Evolutionary conservation across 2,329 filamentous ascomycete species (phyloP).

Genomic region (Didymosphaeria variabile): DNA sequence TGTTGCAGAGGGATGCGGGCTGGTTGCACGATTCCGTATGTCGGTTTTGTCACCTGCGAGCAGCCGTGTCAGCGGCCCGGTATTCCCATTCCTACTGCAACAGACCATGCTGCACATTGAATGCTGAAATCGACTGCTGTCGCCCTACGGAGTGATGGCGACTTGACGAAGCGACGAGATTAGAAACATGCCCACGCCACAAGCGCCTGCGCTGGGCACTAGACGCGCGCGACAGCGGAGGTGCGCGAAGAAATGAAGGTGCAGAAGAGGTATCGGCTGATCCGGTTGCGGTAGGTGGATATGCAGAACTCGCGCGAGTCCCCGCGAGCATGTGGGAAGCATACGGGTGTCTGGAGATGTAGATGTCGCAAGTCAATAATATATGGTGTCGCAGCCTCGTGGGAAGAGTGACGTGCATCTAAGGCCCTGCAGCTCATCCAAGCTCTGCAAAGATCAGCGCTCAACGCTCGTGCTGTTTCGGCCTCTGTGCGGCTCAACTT

Average conservation of each 20-base stretch:
- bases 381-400: neutral
- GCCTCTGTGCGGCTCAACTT: neutral
- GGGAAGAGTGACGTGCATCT: neutral
- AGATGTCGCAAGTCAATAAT: neutral
- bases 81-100: neutral
- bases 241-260: neutral
- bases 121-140: neutral
- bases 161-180: neutral
- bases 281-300: neutral
- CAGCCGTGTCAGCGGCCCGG: neutral
- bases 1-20: neutral
- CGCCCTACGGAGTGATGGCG: neutral
- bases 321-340: neutral
- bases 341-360: neutral
- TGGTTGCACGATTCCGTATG: neutral
- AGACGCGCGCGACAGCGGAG: neutral
- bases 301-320: neutral
- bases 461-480: neutral
- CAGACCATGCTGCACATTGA: neutral
- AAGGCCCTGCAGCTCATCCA: neutral
- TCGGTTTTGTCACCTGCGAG: neutral
- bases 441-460: neutral
- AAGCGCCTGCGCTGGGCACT: neutral
- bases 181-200: neutral
- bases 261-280: neutral